Base-by-base conservation (phyloP, 306 rosid species). In the Arachis stenosperma region DNA sequence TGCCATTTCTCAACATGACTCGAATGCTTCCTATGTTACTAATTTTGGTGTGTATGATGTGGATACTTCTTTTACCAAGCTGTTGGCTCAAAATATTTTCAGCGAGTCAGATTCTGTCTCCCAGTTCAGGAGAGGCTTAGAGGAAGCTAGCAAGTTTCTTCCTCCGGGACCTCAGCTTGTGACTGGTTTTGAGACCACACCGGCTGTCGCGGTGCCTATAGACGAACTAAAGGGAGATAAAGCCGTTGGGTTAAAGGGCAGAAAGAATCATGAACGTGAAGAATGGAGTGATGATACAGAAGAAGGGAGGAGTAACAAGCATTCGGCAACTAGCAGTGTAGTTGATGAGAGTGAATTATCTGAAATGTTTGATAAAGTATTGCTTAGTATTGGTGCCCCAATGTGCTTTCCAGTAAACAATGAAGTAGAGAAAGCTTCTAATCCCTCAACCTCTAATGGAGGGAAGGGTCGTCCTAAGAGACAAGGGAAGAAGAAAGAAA, bases 91-190 rank as follows among this genome's bases (percentile, higher is more conserved):
- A 17, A 88, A 82, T 71, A 81, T 86, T 47, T 92, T 83, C 69
- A 75, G 83, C 44, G 83, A 85, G 63, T 84, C 70, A 27, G 85
- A 85, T 60, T 92, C 93, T 22, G 78, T 88, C 15, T 83, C 82
- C 41, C 96, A 84, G 65, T 92, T 89, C 70, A 83, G 59, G 40
- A 88, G 81, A 78, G 97, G 97, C 42, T 50, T 89, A 41, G 96
- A 92, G 81, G 96, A 92, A 79, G 97, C 93, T 55, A 88, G 84
- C 40, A 89, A 83, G 83, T 92, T 92, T 81, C 97, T 92, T 66
- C 97, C 97, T 3, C 84, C 73, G 36, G 65, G 55, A 12, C 81
- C 73, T 74, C 83, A 53, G 59, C 82, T 89, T 48, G 15, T 75
- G 11, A 57, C 81, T 12, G 71, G 79, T 78, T 51, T 71, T n/a